Evolutionary conservation across 2,329 filamentous ascomycete genomes (phyloP), one percentile per base, ranked within the genome.

Genomic region (Talaromyces atroroseus): DNA sequence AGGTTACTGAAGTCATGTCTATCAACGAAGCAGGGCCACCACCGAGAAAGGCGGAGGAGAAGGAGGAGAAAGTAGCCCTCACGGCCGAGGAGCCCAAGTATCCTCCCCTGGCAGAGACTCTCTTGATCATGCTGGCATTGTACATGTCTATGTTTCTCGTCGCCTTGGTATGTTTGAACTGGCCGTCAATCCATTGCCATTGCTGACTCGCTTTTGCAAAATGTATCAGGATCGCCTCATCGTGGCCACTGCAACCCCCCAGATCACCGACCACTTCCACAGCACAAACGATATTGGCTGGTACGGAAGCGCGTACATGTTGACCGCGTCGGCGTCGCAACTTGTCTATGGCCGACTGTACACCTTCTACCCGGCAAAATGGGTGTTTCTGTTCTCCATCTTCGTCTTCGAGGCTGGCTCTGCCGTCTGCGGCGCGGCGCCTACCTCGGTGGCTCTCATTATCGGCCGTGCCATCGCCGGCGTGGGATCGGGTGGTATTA

Each of bases 131-230:
- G 34, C 34, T 38, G 16, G 10, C 34, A 12, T 38, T 38, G 34
- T 56, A 26, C 12, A 56, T 56, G 26, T 32, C 47, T 3, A 56
- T 56, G 54, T 56, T 56, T 21, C 29, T 56, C 1, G 54, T 56
- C 5, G 20, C 54, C 18, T 50, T 56, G 53, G 54, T 56, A 42
- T 26, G 45, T 48, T 20, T 7, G 8, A 38, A 40, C 14, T 18
- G 8, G 8, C 26, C n/a, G n/a, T n/a, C 26, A 29, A 29, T 29
- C 26, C 26, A 5, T 5, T 29, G 26, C 26, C 4, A 29, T 29
- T 4, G 8, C 26, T 29, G 26, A 29, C 26, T 29, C 26, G 4
- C 26, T 29, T 29, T 29, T 29, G 5, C 26, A 5, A 29, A n/a
- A n/a, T n/a, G n/a, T n/a, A 29, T 29, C 26, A 29, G 26, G 26